Evolutionary conservation across 805 yeast genomes (phyloP), one percentile per base, ranked within the genome.

Genomic region (Kodamaea neixiangensis): DNA sequence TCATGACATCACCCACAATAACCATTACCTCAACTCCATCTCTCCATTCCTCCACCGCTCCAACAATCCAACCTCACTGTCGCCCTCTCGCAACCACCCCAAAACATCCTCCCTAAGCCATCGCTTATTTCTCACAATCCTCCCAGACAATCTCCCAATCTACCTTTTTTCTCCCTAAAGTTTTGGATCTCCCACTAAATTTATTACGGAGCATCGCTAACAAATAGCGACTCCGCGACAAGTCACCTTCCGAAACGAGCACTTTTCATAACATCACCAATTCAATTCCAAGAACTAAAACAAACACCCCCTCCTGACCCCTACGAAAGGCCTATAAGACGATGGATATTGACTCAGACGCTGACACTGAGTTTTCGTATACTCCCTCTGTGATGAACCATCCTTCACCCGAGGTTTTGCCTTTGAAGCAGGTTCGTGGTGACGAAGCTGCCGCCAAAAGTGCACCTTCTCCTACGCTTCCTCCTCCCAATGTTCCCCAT

Each of bases 261-360:
- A 17, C 21, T 37, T 37, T 37, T 37, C 41, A 37, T 15, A 37
- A 37, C 41, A 37, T 14, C 21, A 25, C 3, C 40, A 5, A 37
- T 15, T 19, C 21, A 37, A 5, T 37, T 37, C 21, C 19, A 17
- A 17, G 9, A 15, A 37, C 11, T 15, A 37, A 17, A 37, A 37
- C 7, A 17, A 37, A 14, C 41, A 14, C 41, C 41, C 41, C 41
- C 41, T 7, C 4, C 38, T 34, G 15, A 11, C 17, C 21, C 41
- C 41, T 37, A 10, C 21, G 11, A 19, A 17, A 11, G n/a, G 41
- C n/a, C 13, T 14, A 37, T 17, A 37, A 37, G 41, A 37, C 41
- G 19, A 37, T 37, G 41, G 41, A 37, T 17, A 14, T 15, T 19
- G 41, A 37, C 21, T 37, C 41, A 17, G 41, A 37, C 41, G 41